Base-by-base conservation (phyloP, 2,329 filamentous ascomycete genomes). In the Fragosphaeria purpurea region DNA sequence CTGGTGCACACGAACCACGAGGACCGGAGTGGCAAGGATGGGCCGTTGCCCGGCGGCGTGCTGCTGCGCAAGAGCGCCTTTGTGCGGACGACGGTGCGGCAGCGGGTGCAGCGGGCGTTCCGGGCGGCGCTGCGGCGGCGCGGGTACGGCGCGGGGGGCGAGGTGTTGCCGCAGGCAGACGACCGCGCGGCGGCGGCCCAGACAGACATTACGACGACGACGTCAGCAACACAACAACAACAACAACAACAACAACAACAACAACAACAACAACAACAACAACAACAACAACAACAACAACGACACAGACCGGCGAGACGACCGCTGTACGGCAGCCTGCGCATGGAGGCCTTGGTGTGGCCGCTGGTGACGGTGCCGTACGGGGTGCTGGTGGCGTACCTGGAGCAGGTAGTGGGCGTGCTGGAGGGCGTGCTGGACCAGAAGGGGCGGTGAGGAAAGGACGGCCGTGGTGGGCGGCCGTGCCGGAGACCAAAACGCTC, bases 81-180 rank as follows among this genome's bases (percentile, higher is more conserved):
- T 5, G 46, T 57, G 41, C 52, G 51, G 34, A 39, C 39, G 34
- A 41, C 40, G 34, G 48, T 52, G 45, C 45, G 34, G 35, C 35
- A 38, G 22, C 57, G 57, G 22, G 37, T 59, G 32, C 48, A 56
- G 42, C 44, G 39, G 9, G 58, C 57, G 9, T 50, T 60, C 31
- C 47, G 52, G 12, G 50, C 50, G 35, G 61, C 60, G 6, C 56
- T 62, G 50, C 44, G 31, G 30, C 55, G 51, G 41, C 49, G 47
- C 2, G 61, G 61, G 9, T 62, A 59, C 46, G 57, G 59, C 33
- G 13, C 10, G 7, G 33, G 46, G 4, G 61, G 61, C 13, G 40
- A 49, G 38, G n/a, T n/a, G n/a, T 54, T 44, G 38, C 32, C 53
- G 30, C 5, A 30, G 13, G 12, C 6, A 22, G 41, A 42, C 12